Conservation (phyloP, 192 early-diverging fungal genomes). For the Entomortierella chlamydospora region DNA sequence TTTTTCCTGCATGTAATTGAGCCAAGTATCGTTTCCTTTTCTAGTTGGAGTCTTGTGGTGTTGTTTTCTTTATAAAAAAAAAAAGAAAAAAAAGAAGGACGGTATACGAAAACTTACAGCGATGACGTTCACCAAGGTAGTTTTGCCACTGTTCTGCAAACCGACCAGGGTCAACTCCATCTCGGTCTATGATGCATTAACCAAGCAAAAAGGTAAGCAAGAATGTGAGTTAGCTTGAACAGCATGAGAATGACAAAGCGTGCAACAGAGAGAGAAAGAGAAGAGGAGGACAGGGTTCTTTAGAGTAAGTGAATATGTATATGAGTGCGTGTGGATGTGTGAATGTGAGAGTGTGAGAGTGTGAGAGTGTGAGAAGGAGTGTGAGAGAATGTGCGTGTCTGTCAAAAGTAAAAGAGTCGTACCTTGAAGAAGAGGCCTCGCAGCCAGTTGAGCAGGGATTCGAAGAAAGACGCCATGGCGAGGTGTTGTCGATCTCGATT, state of each 20-base stretch:
- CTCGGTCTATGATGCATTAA: conserved; percentile 65
- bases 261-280: background rate
- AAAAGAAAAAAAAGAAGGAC: conserved; percentile 1
- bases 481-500: background rate
- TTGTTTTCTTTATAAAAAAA: background rate
- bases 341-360: too few species aligned
- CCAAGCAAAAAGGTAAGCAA: background rate
- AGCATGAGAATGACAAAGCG: conserved; percentile 7
- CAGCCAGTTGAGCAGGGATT: conserved; percentile 78
- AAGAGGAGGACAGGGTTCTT: too few species aligned
- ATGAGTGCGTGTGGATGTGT: too few species aligned
- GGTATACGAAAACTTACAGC: conserved; percentile 63
- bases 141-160: conserved; percentile 89
- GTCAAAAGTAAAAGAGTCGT: background rate
- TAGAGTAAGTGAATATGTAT: too few species aligned
- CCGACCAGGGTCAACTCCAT: conserved; percentile 92
- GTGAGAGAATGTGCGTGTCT: too few species aligned
- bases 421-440: conserved; percentile 86
- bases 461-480: conserved; percentile 68
- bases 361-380: too few species aligned
- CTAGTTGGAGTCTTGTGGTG: background rate
- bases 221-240: background rate
- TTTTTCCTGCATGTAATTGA: background rate
- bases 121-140: conserved; percentile 88
- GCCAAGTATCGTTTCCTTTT: background rate